Base-by-base conservation (phyloP, 1,284 basidiomycete genomes). In the Xerocomus cyaneibrunnescens region DNA sequence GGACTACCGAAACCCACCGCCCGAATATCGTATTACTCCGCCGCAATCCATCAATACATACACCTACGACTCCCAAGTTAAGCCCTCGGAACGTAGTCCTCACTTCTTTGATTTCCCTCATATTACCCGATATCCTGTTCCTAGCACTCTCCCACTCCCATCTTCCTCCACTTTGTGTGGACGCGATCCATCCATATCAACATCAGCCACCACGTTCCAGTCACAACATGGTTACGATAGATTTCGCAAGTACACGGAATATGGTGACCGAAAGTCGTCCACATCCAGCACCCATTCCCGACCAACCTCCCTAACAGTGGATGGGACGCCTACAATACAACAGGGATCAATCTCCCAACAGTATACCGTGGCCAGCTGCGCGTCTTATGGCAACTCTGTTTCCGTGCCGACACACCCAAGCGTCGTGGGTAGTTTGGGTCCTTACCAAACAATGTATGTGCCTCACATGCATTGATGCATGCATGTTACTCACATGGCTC, bases 61-160 rank as follows among this genome's bases (percentile, higher is more conserved):
- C 46, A 25, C 36, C 28, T 57, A 53, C 25, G 46, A 53, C 19
- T 6, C 57, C 30, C 52, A 47, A 9, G n/a, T 52, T 8, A 52
- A 57, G 25, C 45, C 57, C 7, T 46, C 56, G 7, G 51, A 53
- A n/a, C 32, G 34, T 19, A 54, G 51, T 30, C 53, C 61, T 39
- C 56, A 65, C 25, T 68, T 64, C 16, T 69, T 63, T n/a, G 66
- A 68, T 10, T 49, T 61, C 34, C 34, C 66, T 23, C 68, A 68
- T 36, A 48, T 51, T 19, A 70, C 69, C 8, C 63, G 55, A 49
- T 61, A 55, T 36, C 62, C 69, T 25, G 57, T 66, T 36, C 64
- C 69, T 9, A 54, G 55, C 14, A 53, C 54, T 32, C 56, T 66
- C 34, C 57, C 65, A 2, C 23, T 55, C 14, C 42, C 53, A 30